Conservation (phyloP, 306 rosid genomes). For the Cucumis hystrix region DNA sequence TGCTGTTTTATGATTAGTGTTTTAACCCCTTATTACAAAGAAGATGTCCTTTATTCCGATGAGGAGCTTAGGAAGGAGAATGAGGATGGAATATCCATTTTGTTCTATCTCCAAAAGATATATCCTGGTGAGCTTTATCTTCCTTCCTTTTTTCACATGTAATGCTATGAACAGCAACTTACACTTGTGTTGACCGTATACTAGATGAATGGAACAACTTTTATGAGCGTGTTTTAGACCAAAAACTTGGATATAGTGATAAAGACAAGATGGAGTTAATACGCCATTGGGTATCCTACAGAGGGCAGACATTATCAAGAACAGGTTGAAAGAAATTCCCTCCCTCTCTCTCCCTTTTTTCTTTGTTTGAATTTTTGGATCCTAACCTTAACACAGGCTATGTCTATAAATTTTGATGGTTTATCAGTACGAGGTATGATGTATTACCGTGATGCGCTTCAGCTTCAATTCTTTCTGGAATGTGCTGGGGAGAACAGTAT, state of each 20-base stretch:
- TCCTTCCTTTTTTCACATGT: background rate
- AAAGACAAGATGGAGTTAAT: slow-evolving; percentile 24
- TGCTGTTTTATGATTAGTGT: slow-evolving; percentile 40
- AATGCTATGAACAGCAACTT: background rate
- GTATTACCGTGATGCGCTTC: slow-evolving; percentile 70
- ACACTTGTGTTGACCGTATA: slow-evolving; percentile 15
- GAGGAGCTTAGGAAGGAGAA: slow-evolving; percentile 56
- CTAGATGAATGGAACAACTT: slow-evolving; percentile 91
- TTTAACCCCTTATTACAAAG: slow-evolving; percentile 90
- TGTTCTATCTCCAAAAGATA: slow-evolving; percentile 79
- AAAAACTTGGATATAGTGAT: background rate
- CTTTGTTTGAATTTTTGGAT: background rate
- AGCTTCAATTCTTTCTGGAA: slow-evolving; percentile 61
- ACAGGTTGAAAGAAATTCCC: slow-evolving; percentile 50
- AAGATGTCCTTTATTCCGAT: slow-evolving; percentile 66
- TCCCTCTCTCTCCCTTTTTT: background rate
- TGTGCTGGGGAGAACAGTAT: slow-evolving; percentile 46
- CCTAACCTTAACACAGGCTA: background rate
- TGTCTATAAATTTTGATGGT: slow-evolving; percentile 7
- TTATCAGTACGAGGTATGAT: slow-evolving; percentile 93
- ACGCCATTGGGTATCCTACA: slow-evolving; percentile 86
- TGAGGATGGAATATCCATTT: slow-evolving; percentile 87
- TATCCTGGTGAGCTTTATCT: slow-evolving; percentile 72
- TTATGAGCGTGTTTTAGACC: slow-evolving; percentile 29
- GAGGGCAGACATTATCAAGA: slow-evolving; percentile 92